Evolutionary conservation across 257 asterid genomes (phyloP).

Genomic region (Thymus mandschuricus): DNA sequence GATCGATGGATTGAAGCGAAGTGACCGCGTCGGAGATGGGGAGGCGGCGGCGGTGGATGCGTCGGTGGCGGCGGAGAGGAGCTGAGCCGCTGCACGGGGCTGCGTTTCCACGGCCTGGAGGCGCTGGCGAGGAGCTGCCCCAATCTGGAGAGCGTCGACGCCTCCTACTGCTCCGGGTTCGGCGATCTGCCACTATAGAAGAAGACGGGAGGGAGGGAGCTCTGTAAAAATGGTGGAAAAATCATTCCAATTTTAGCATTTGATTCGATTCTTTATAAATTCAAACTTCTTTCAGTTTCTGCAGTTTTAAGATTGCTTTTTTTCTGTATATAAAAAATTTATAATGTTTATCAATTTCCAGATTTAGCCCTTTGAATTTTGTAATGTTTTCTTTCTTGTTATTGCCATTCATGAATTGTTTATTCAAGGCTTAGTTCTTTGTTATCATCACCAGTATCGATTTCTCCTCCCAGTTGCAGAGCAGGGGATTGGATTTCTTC

Average conservation of each 20-base stretch:
- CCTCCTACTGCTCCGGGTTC: no score
- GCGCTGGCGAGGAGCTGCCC: no score
- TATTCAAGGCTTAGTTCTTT: conserved; percentile 18
- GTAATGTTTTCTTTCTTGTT: conserved; percentile 24
- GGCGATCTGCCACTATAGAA: no score
- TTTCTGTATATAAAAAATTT: neutral
- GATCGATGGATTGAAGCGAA: no score
- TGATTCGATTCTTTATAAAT: conserved; percentile 25
- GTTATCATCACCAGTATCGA: conserved; percentile 38
- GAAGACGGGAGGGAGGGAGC: conserved; percentile 2
- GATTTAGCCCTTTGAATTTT: neutral
- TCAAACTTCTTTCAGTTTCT: neutral
- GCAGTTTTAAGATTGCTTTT: conserved; percentile 2
- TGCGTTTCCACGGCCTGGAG: no score
- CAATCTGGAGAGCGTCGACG: no score
- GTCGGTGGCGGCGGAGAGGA: no score
- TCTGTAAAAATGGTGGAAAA: conserved; percentile 46
- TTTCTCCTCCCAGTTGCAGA: conserved; percentile 50
- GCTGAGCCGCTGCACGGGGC: no score
- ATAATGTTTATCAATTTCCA: neutral
- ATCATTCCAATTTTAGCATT: conserved; percentile 29
- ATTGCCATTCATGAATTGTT: conserved; percentile 1
- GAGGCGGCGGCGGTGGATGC: no score
- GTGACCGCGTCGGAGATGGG: no score
- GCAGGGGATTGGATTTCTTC: conserved; percentile 59